These are phyloP conservation scores for Starmerella sp. DNA, from an alignment of 805 yeast species.

Conservation along the genomic window DNA sequence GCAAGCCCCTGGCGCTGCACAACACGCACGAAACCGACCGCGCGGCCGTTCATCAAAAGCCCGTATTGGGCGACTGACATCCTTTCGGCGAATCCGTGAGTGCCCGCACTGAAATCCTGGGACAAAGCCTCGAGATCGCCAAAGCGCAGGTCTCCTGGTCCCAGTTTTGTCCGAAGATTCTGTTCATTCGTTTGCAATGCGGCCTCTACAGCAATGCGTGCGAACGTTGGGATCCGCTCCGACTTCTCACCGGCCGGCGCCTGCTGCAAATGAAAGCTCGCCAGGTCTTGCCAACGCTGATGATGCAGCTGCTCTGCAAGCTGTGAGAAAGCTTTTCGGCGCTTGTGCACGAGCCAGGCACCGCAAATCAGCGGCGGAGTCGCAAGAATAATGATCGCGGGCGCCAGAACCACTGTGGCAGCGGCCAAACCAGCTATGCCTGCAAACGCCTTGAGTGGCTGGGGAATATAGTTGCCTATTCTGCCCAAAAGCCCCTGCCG, in stretches of 20 bases:
- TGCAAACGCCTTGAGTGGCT: conserved; percentile 14
- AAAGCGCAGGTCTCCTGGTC: background rate
- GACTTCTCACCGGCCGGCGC: background rate
- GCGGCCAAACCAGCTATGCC: conserved; percentile 15
- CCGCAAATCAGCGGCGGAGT: conserved; percentile 15
- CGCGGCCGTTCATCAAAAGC: background rate
- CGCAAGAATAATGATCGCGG: conserved; percentile 14
- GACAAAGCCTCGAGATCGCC: conserved; percentile 5
- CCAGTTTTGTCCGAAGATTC: background rate
- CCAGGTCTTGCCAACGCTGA: conserved; percentile 17
- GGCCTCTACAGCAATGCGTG: conserved; percentile 6
- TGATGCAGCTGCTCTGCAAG: conserved; percentile 10
- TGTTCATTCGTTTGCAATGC: conserved; percentile 11
- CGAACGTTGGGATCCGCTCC: conserved; percentile 11
- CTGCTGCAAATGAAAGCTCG: conserved; percentile 14
- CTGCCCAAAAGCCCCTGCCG: conserved; percentile 9
- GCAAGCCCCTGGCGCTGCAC: background rate
- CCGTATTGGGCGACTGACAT: conserved; percentile 14
- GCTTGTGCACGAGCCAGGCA: conserved; percentile 7
- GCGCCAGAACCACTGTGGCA: conserved; percentile 15
- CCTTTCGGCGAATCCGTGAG: conserved; percentile 8
- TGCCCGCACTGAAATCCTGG: conserved; percentile 12
- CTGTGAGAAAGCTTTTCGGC: background rate
- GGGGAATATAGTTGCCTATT: conserved; percentile 4
- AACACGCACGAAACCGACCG: conserved; percentile 8